Evolutionary conservation across 352 stramenopile species (phyloP), one percentile per base, ranked within the genome.

Genomic region (Globisporangium perplexum): DNA sequence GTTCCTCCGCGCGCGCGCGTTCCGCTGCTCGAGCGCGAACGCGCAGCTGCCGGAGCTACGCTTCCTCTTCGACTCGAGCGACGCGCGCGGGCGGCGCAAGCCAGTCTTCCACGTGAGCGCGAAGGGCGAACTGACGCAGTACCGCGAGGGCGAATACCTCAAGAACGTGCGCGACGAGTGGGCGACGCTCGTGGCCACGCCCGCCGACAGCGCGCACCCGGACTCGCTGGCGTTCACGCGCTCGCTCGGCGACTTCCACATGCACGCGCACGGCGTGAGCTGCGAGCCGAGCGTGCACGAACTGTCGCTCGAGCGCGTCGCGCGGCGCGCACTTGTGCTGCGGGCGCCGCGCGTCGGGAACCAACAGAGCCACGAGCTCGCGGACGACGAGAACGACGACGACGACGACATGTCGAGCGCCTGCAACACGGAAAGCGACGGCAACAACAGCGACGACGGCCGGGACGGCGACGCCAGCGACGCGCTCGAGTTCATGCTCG

Each of bases 151-250:
- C 39, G 72, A 81, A 47, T 96, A 96, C 65, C 91, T 78, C 62
- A 96, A 96, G 66, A 96, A 96, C 61, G 85, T 96, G n/a, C 75
- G 88, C 31, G 77, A 95, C n/a, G 86, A 96, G 61, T 96, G 86
- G 86, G 88, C 86, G 1, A 91, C 81, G 18, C 71, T 96, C 5
- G 82, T 95, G 23, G 72, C 75, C 7, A 92, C 86, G 7, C 86
- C 88, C 1, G 48, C 66, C 1, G 70, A 72, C 7, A 72, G 83
- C 6, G 59, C 71, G 7, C 95, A 85, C 36, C 77, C 88, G 2
- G 86, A 96, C 30, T 79, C 84, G 1, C 59, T 96, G 6, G 88
- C 88, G 7, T 96, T 96, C 59, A 96, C 88, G 20, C 76, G 88
- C 0, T 95, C 83, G 17, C 65, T 96, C 3, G 87, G 86, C 1